Base-by-base conservation (phyloP, 441 rosid genomes). In the Erodium chrysanthum region DNA sequence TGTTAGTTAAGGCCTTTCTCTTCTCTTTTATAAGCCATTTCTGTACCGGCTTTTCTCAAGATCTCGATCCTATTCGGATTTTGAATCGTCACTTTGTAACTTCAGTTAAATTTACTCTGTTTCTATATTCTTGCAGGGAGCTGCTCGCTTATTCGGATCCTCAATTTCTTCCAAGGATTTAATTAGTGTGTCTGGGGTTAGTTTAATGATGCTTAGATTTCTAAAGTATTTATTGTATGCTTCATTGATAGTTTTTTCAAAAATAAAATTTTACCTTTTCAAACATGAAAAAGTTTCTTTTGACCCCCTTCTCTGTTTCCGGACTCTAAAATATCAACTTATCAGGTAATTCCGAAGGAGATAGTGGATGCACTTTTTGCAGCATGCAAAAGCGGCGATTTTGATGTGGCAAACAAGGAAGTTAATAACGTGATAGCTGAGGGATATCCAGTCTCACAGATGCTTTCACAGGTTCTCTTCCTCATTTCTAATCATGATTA, bases 61-160 rank as follows among this genome's bases (percentile, higher is more conserved):
- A 25, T 25, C 10, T 37, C 42, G 7, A 37, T 9, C 11, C 7
- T 37, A 37, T 11, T 7, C 8, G 9, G 58, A 50, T 50, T n/a
- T 50, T 50, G 21, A 48, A 50, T 50, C 8, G 7, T 50, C 3
- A 50, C 8, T 46, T 21, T 18, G 18, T 44, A 20, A 14, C 33
- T 35, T 2, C 1, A 54, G 25, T 54, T 0, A 54, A 20, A 54
- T 9, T 8, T 7, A 20, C 9, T 18, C 5, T 54, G 69, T 66
- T 27, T 27, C 44, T 25, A 9, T 46, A 66, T 75, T 81, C 56
- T 79, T 81, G 75, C 90, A 94, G 98, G 96, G 97, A 74, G 96
- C 87, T 74, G 88, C 98, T 74, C 91, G 97, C 58, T 79, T 94
- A 72, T 91, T 79, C 83, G 97, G 98, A 77, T 94, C 96, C 74